Evolutionary conservation across 2,329 filamentous ascomycete genomes (phyloP).

Genomic region (Nakataea oryzae): DNA sequence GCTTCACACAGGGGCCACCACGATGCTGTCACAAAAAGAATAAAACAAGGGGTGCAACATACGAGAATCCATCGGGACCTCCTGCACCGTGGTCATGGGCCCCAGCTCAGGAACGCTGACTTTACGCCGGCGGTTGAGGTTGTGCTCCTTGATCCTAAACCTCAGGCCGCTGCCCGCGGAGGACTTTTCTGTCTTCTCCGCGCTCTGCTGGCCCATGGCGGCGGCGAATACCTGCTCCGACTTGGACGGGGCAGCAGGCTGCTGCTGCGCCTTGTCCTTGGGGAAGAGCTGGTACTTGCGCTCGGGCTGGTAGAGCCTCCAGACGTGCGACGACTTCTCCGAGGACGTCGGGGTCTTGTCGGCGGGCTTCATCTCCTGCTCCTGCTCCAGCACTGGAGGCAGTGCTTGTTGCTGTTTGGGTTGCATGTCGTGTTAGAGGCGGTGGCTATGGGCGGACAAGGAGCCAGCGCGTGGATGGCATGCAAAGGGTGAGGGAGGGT

Average conservation of each 20-base stretch:
- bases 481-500: slow-evolving; percentile 9
- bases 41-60: no score
- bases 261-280: slow-evolving; percentile 36
- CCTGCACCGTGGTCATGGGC: slow-evolving; percentile 59
- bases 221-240: slow-evolving; percentile 37
- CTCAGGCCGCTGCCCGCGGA: slow-evolving; percentile 30
- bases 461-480: background rate
- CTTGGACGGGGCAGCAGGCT: slow-evolving; percentile 29
- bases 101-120: slow-evolving; percentile 54
- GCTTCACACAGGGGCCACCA: background rate
- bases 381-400: slow-evolving; percentile 12
- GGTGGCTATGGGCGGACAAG: slow-evolving; percentile 14
- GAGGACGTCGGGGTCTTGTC: slow-evolving; percentile 11
- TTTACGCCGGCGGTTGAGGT: slow-evolving; percentile 48
- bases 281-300: slow-evolving; percentile 54
- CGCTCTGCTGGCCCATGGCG: slow-evolving; percentile 24
- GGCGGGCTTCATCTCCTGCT: slow-evolving; percentile 6
- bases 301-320: slow-evolving; percentile 49
- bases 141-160: slow-evolving; percentile 47
- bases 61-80: slow-evolving; percentile 62
- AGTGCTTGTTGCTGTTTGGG: slow-evolving; percentile 15
- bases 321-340: slow-evolving; percentile 38
- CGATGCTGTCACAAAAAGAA: background rate
- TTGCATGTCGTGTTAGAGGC: slow-evolving; percentile 9
- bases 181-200: slow-evolving; percentile 28